These are phyloP conservation scores for Pyrenochaeta sp. DNA, from an alignment of 2,329 filamentous ascomycete species.

Conservation along the genomic window DNA sequence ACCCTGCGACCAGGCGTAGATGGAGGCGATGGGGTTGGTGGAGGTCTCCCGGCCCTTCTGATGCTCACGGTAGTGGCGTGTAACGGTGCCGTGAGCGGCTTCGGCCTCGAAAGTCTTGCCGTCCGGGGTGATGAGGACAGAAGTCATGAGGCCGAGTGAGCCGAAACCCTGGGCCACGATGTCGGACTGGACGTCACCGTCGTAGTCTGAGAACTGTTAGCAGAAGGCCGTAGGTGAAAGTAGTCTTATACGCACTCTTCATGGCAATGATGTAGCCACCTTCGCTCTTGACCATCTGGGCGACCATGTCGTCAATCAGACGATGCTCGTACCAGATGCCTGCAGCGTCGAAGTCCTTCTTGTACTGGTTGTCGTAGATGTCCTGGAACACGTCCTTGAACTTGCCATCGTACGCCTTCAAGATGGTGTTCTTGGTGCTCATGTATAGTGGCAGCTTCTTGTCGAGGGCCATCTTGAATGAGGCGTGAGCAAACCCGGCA, in stretches of 20 bases:
- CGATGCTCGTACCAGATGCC: slow-evolving; percentile 99
- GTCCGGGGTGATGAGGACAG: slow-evolving; percentile 93
- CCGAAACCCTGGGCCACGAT: slow-evolving; percentile 98
- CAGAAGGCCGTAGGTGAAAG: slow-evolving; percentile 12
- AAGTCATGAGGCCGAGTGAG: slow-evolving; percentile 98
- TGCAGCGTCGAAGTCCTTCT: slow-evolving; percentile 87
- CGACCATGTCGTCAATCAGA: slow-evolving; percentile 99
- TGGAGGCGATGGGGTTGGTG: slow-evolving; percentile 98
- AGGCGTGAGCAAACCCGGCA: slow-evolving; percentile 90
- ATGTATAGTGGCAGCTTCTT: slow-evolving; percentile 96
- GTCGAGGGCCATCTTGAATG: slow-evolving; percentile 91
- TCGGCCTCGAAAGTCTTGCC: slow-evolving; percentile 98
- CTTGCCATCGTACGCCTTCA: slow-evolving; percentile 97
- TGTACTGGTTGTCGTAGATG: slow-evolving; percentile 88
- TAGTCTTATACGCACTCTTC: slow-evolving; percentile 73
- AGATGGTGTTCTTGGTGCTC: slow-evolving; percentile 99
- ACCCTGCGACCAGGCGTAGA: slow-evolving; percentile 98
- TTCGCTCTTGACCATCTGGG: slow-evolving; percentile 99
- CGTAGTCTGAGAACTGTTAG: slow-evolving; percentile 75
- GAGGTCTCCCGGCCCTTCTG: slow-evolving; percentile 97
- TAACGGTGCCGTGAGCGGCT: slow-evolving; percentile 97
- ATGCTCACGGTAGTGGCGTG: slow-evolving; percentile 97
- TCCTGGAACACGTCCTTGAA: slow-evolving; percentile 99
- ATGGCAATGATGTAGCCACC: slow-evolving; percentile 97
- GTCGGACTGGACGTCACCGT: slow-evolving; percentile 98